These are phyloP conservation scores for Eucalyptus marginata DNA, from an alignment of 345 rosid species.

Conservation along the genomic window DNA sequence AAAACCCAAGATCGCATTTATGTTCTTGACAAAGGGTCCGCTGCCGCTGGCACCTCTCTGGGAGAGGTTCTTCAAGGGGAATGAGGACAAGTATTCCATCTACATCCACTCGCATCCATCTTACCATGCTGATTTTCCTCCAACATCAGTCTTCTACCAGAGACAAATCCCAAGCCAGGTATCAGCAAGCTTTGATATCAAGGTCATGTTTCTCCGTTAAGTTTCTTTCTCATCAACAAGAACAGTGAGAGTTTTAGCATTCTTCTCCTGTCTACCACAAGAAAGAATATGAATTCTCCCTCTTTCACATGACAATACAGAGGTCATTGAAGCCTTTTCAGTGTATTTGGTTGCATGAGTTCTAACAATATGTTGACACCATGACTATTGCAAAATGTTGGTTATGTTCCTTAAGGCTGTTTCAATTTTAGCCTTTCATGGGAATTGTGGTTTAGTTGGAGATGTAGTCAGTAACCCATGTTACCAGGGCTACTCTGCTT, in stretches of 20 bases:
- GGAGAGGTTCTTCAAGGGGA: conserved; percentile 32
- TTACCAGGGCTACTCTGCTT: no score
- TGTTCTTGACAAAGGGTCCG: conserved; percentile 38
- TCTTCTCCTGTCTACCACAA: background rate
- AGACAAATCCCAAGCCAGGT: conserved; percentile 46
- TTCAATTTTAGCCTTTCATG: background rate
- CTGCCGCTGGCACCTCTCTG: conserved; percentile 32
- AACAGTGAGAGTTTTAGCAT: background rate
- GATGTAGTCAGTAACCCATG: background rate
- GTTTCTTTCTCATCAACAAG: background rate
- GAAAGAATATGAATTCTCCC: background rate
- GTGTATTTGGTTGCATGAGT: background rate
- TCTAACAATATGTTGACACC: background rate
- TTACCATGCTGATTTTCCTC: conserved; percentile 4
- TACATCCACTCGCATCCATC: conserved; percentile 24
- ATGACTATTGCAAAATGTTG: background rate
- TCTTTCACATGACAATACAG: background rate
- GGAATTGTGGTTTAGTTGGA: background rate
- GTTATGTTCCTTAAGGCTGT: background rate
- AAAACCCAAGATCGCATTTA: conserved; percentile 33
- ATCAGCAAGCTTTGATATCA: background rate
- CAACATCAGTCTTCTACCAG: conserved; percentile 25
- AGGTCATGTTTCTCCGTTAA: background rate
- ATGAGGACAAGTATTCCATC: conserved; percentile 22
- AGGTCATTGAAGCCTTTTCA: background rate